Evolutionary conservation across 768 basidiomycete genomes (phyloP).

Genomic region (Crassisporium funariophilum): DNA sequence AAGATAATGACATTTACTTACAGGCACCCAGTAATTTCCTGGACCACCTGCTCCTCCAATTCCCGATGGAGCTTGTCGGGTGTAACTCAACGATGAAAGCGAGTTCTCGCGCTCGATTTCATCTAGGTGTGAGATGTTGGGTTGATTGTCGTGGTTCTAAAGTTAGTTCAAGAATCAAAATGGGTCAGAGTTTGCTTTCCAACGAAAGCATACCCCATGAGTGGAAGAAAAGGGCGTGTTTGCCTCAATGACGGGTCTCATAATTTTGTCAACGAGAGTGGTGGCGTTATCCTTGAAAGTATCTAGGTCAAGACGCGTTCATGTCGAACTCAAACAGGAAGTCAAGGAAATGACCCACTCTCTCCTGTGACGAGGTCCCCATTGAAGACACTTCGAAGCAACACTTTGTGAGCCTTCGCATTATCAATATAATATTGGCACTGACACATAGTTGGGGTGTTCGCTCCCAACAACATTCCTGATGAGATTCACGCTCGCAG

Average conservation of each 20-base stretch:
- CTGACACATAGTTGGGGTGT: constrained; percentile 66
- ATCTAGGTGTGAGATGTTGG: constrained; percentile 65
- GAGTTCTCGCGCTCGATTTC: constrained; percentile 63
- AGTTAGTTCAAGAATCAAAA: background rate
- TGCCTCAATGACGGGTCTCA: constrained; percentile 54
- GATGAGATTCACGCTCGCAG: constrained; percentile 59
- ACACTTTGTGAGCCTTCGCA: too few species aligned
- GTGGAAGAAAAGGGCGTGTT: constrained; percentile 63
- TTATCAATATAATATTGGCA: constrained; percentile 1
- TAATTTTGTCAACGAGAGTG: constrained; percentile 57
- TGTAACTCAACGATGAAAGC: constrained; percentile 59
- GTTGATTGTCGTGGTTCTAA: constrained; percentile 71
- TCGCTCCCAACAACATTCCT: constrained; percentile 52
- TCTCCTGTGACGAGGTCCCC: constrained; percentile 74
- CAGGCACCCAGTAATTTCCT: constrained; percentile 80
- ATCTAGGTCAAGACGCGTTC: too few species aligned
- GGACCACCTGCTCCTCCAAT: constrained; percentile 60
- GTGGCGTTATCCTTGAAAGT: constrained; percentile 67
- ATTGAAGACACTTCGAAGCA: constrained; percentile 52
- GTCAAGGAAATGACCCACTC: constrained; percentile 34
- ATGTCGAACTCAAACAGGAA: too few species aligned
- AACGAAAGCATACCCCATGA: constrained; percentile 52
- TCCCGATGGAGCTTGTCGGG: constrained; percentile 53
- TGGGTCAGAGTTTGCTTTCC: too few species aligned
- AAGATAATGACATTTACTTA: constrained; percentile 26